Percentiles rank a stretch among this genome's conserved stretches.
phyloP scores from a whole-genome alignment of 2,329 filamentous ascomycete species.

The Pseudocercospora macadamiae region DNA sequence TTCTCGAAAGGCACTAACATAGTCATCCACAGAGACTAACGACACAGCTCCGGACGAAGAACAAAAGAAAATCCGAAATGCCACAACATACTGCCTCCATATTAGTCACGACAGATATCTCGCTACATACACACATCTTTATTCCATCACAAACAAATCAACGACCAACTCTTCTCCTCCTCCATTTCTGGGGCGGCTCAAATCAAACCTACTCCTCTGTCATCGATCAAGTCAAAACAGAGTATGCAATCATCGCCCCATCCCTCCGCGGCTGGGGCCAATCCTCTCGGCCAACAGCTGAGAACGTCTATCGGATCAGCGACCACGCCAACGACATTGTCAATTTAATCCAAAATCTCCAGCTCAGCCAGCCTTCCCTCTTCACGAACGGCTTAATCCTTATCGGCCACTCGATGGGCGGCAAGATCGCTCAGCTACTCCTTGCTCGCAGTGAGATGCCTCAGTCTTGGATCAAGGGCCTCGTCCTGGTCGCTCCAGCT shows the following conservation, averaged over 20 bases:
- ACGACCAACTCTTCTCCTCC: not conserved
- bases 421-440: not conserved
- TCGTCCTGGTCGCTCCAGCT: not conserved
- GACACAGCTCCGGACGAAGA: no score
- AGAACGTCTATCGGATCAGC: not conserved
- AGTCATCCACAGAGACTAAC: no score
- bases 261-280: not conserved
- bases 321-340: not conserved
- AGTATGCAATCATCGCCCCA: not conserved
- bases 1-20: no score
- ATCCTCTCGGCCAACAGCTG: not conserved
- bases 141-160: not conserved
- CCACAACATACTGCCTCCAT: not conserved
- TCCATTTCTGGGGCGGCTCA: constrained; percentile 2
- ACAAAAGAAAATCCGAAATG: no score
- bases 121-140: not conserved
- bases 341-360: not conserved
- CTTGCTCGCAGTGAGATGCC: not conserved
- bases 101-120: not conserved
- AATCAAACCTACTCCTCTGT: not conserved
- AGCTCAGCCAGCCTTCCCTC: not conserved
- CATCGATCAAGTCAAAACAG: not conserved
- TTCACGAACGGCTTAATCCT: not conserved
- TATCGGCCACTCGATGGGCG: not conserved
- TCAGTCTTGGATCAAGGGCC: not conserved